Conservation (phyloP, 345 rosid species). For the Stellera chamaejasme region DNA sequence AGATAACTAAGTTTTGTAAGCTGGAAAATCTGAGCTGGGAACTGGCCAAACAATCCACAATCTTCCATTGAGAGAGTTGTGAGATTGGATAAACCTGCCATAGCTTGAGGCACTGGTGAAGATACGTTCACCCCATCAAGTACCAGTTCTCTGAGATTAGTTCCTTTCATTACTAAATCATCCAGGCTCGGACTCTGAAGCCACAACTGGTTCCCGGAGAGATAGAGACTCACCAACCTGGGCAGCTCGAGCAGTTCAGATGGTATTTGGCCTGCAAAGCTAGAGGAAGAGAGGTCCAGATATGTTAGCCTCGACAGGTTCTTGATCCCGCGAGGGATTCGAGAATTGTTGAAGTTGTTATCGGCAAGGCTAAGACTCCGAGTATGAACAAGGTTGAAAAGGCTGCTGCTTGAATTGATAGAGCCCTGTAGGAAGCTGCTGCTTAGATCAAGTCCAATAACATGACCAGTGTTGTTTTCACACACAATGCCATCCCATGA, state of each 20-base stretch:
- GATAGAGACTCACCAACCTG: constrained; percentile 13
- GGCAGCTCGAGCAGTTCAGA: constrained; percentile 2
- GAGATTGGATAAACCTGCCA: background rate
- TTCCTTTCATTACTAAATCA: no score
- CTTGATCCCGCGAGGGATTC: background rate
- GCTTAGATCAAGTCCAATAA: constrained; percentile 9
- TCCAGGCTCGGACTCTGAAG: no score
- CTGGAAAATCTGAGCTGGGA: no score
- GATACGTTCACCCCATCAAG: constrained; percentile 1
- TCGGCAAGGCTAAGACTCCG: constrained; percentile 9
- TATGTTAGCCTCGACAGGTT: background rate
- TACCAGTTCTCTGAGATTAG: background rate
- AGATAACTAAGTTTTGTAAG: no score
- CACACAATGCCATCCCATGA: background rate
- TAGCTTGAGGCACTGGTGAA: background rate
- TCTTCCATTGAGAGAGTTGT: no score
- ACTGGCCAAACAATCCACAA: no score
- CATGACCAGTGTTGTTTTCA: constrained; percentile 9
- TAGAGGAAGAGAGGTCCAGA: background rate
- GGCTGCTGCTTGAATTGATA: constrained; percentile 5
- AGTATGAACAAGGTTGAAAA: constrained; percentile 8
- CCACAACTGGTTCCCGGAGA: constrained; percentile 2
- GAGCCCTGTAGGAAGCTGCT: constrained; percentile 5
- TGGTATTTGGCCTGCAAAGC: constrained; percentile 9
- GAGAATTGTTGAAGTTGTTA: constrained; percentile 2